Evolutionary conservation across 2,329 filamentous ascomycete genomes (phyloP).

Genomic region (Xenoacremonium recifei): DNA sequence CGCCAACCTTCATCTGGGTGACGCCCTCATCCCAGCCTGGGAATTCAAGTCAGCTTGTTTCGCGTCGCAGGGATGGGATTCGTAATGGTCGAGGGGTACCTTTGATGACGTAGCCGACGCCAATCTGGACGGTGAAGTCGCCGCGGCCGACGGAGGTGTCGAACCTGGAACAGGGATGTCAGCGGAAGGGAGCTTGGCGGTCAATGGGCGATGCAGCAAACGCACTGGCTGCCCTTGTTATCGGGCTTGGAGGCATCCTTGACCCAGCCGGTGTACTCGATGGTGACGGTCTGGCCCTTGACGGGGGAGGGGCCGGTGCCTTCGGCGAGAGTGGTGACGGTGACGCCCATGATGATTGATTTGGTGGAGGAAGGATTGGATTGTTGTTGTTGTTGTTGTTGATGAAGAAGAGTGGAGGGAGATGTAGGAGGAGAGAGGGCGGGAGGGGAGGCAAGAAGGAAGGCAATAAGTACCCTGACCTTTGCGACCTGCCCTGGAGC

Average conservation of each 20-base stretch:
- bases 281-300: slow-evolving; percentile 71
- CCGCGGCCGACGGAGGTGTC: slow-evolving; percentile 79
- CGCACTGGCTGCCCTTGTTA: slow-evolving; percentile 71
- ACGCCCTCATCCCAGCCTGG: slow-evolving; percentile 86
- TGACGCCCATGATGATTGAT: slow-evolving; percentile 64
- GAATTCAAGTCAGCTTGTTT: neutral
- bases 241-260: slow-evolving; percentile 62
- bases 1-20: slow-evolving; percentile 80
- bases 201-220: slow-evolving; percentile 7
- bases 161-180: too few relatives aligned
- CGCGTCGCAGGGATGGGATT: neutral
- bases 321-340: slow-evolving; percentile 59
- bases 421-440: slow-evolving; percentile 3
- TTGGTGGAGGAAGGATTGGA: slow-evolving; percentile 6
- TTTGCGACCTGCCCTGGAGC: too few relatives aligned
- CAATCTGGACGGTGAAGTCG: slow-evolving; percentile 76
- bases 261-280: slow-evolving; percentile 90
- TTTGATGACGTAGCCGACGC: slow-evolving; percentile 80
- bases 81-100: slow-evolving; percentile 51
- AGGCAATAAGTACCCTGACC: too few relatives aligned
- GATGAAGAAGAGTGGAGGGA: slow-evolving; percentile 18
- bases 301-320: slow-evolving; percentile 64
- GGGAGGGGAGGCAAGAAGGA: too few relatives aligned
- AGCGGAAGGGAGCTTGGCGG: too few relatives aligned
- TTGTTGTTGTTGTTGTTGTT: slow-evolving; percentile 8